phyloP scores from a whole-genome alignment of 805 yeast genomes.

The Nakazawaea siamensis region DNA sequence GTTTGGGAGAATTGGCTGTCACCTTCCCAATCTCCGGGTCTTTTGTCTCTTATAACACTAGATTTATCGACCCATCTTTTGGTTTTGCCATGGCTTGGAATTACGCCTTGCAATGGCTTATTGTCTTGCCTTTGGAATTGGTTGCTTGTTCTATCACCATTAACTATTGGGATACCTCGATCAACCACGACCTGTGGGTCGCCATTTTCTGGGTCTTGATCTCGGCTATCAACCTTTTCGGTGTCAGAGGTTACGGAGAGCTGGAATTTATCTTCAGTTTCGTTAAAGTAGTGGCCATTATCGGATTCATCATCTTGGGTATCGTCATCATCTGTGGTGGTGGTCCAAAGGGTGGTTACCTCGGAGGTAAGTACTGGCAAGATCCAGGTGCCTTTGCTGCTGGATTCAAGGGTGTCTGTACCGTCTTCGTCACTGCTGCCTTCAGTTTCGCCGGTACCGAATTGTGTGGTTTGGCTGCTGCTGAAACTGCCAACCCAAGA shows the following conservation, averaged over 20 bases:
- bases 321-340: conserved; percentile 54
- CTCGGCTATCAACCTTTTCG: conserved; percentile 45
- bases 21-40: conserved; percentile 60
- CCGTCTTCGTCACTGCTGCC: conserved; percentile 53
- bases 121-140: conserved; percentile 45
- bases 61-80: conserved; percentile 50
- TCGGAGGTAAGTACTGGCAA: conserved; percentile 55
- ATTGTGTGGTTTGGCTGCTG: conserved; percentile 56
- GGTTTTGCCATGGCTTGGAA: conserved; percentile 60
- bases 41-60: conserved; percentile 49
- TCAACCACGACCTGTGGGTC: conserved; percentile 49
- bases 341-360: conserved; percentile 42
- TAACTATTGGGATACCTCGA: conserved; percentile 34
- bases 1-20: conserved; percentile 57
- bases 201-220: conserved; percentile 45
- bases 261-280: conserved; percentile 51
- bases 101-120: conserved; percentile 47
- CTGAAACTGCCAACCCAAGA: conserved; percentile 56
- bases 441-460: conserved; percentile 65
- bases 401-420: conserved; percentile 57
- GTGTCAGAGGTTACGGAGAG: conserved; percentile 64
- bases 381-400: conserved; percentile 49
- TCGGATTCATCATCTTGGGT: conserved; percentile 50
- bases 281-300: conserved; percentile 47
- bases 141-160: conserved; percentile 48